Conservation (phyloP, 164 flowering plant species). For the Kalanchoe fedtschenkoi region DNA sequence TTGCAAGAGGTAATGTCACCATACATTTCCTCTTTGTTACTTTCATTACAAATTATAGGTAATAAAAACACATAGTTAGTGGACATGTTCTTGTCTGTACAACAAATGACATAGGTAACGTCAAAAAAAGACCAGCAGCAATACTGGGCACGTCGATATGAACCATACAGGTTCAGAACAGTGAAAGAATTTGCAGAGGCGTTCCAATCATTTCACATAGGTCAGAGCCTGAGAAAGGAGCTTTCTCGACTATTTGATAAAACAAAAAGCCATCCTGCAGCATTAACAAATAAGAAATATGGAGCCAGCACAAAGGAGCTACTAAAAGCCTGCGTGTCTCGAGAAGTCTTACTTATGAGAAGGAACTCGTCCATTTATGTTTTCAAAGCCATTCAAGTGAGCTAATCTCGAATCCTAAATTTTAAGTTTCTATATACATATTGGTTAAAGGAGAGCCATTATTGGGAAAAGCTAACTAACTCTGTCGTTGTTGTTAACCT, state of each 20-base stretch:
- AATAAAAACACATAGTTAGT: no score
- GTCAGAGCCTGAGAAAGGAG: conserved; percentile 16
- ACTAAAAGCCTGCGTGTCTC: conserved; percentile 34
- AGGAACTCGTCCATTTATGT: conserved; percentile 7
- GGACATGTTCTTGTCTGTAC: neutral
- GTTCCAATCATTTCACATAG: conserved; percentile 22
- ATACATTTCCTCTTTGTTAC: neutral
- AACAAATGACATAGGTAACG: conserved; percentile 23
- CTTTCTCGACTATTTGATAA: conserved; percentile 23
- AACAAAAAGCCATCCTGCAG: conserved; percentile 23
- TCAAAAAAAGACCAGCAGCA: conserved; percentile 42
- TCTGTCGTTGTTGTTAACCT: no score
- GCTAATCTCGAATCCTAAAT: neutral
- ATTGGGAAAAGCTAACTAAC: no score
- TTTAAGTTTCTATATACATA: neutral
- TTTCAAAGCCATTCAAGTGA: conserved; percentile 8
- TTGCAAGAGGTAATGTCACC: conserved; percentile 47
- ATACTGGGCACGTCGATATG: conserved; percentile 20
- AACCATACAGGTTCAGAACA: conserved; percentile 21
- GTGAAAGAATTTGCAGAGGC: conserved; percentile 24
- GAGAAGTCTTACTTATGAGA: conserved; percentile 57
- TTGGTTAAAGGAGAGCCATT: neutral
- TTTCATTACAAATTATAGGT: neutral
- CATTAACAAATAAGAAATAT: conserved; percentile 33
- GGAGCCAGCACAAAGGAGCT: conserved; percentile 43